Evolutionary conservation across 2,329 filamentous ascomycete species (phyloP).

Genomic region (Venturia effusa): DNA sequence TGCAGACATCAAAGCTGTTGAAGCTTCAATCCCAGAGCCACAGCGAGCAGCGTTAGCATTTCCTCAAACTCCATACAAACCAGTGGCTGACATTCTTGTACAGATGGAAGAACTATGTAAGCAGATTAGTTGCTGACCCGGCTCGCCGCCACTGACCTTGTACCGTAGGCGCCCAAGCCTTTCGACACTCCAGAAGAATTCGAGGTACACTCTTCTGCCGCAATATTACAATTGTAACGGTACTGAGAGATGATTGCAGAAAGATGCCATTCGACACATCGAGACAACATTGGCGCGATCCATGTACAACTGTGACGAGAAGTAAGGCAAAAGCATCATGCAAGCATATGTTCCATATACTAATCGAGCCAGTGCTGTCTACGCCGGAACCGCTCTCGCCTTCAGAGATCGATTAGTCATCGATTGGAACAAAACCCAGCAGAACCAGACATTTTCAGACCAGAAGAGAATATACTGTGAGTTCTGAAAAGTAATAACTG

Average conservation of each 20-base stretch:
- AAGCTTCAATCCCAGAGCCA: conserved; percentile 81
- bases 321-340: conserved; percentile 26
- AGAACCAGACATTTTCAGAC: conserved; percentile 83
- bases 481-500: conserved; percentile 15
- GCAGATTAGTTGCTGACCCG: conserved; percentile 15
- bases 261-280: conserved; percentile 82
- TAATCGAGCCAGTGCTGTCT: conserved; percentile 53
- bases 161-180: conserved; percentile 48
- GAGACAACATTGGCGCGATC: conserved; percentile 93
- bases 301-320: conserved; percentile 95
- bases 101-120: conserved; percentile 51
- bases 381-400: conserved; percentile 80
- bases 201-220: conserved; percentile 30
- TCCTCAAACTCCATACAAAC: conserved; percentile 14
- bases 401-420: conserved; percentile 88
- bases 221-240: neutral
- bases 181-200: conserved; percentile 79
- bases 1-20: conserved; percentile 83
- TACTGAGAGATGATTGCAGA: conserved; percentile 33
- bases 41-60: conserved; percentile 68
- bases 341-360: neutral
- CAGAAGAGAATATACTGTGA: conserved; percentile 86
- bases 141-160: conserved; percentile 14
- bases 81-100: conserved; percentile 5
- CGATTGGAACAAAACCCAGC: conserved; percentile 97